These are phyloP conservation scores for Talaromyces sp. DNA, from an alignment of 2,329 filamentous ascomycete species.

Conservation along the genomic window DNA sequence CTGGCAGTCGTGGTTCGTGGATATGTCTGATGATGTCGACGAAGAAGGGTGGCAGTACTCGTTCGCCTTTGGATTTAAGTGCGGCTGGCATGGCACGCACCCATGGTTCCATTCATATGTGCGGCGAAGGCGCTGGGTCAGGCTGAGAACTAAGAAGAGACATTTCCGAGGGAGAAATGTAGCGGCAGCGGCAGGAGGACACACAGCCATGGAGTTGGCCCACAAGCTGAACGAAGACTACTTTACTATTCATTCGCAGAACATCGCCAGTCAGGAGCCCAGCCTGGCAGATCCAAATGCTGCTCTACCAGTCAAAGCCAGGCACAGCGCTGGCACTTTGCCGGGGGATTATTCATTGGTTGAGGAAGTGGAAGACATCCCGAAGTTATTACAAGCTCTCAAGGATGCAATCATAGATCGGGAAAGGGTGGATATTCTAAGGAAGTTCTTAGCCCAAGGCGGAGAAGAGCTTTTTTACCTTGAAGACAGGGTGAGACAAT, in stretches of 20 bases:
- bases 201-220: constrained; percentile 41
- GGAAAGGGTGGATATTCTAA: constrained; percentile 81
- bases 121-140: constrained; percentile 80
- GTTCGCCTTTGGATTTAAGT: constrained; percentile 71
- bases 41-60: constrained; percentile 96
- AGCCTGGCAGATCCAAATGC: constrained; percentile 22
- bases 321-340: constrained; percentile 37
- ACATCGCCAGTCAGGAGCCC: constrained; percentile 38
- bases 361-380: constrained; percentile 61
- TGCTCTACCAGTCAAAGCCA: constrained; percentile 24
- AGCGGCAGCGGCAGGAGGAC: constrained; percentile 10
- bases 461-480: constrained; percentile 73
- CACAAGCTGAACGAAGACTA: constrained; percentile 73
- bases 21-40: constrained; percentile 77
- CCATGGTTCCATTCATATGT: constrained; percentile 95
- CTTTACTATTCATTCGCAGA: constrained; percentile 66
- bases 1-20: constrained; percentile 67
- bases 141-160: constrained; percentile 67
- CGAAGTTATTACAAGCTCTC: constrained; percentile 64
- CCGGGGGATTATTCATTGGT: constrained; percentile 40
- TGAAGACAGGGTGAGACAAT: constrained; percentile 49
- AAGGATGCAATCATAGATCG: constrained; percentile 74
- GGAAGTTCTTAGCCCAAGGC: constrained; percentile 74
- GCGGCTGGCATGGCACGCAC: constrained; percentile 81
- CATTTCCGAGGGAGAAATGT: constrained; percentile 14